phyloP scores from a whole-genome alignment of 192 early-diverging fungal species.

The Pilobolus umbonatus region DNA sequence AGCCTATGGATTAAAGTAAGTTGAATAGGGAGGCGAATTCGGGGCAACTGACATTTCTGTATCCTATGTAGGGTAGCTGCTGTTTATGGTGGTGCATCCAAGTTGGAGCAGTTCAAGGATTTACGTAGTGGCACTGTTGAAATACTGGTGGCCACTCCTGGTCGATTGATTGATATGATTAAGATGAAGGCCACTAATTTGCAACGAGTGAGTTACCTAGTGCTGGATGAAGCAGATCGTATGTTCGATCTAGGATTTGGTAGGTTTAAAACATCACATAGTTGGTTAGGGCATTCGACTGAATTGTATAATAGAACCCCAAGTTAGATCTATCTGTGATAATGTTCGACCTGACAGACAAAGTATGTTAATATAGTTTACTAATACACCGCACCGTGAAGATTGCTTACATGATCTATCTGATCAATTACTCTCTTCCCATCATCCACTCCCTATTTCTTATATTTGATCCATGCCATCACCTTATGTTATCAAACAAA shows the following conservation, averaged over 20 bases:
- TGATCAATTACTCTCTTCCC: too few relatives aligned
- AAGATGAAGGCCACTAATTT: constrained; percentile 86
- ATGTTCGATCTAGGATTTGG: constrained; percentile 96
- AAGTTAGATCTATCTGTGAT: constrained; percentile 75
- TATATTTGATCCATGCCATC: background rate
- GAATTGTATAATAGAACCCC: constrained; percentile 47
- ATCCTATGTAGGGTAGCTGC: constrained; percentile 44
- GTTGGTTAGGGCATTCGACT: background rate
- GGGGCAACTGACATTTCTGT: background rate
- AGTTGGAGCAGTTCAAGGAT: constrained; percentile 80
- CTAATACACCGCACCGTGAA: background rate
- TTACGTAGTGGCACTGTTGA: constrained; percentile 61
- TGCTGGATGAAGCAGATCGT: constrained; percentile 95
- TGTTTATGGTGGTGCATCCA: constrained; percentile 78
- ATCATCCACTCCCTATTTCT: too few relatives aligned
- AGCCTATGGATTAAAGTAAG: constrained; percentile 57
- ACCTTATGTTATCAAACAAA: background rate
- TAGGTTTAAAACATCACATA: constrained; percentile 31
- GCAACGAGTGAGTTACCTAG: constrained; percentile 74
- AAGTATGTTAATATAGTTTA: constrained; percentile 39
- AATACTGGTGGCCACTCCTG: constrained; percentile 81
- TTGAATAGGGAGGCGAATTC: background rate
- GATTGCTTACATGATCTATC: constrained; percentile 2
- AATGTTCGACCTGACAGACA: constrained; percentile 79
- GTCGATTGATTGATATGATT: constrained; percentile 82